phyloP scores from a whole-genome alignment of 2,329 filamentous ascomycete genomes.

The Fusarium sp. region DNA sequence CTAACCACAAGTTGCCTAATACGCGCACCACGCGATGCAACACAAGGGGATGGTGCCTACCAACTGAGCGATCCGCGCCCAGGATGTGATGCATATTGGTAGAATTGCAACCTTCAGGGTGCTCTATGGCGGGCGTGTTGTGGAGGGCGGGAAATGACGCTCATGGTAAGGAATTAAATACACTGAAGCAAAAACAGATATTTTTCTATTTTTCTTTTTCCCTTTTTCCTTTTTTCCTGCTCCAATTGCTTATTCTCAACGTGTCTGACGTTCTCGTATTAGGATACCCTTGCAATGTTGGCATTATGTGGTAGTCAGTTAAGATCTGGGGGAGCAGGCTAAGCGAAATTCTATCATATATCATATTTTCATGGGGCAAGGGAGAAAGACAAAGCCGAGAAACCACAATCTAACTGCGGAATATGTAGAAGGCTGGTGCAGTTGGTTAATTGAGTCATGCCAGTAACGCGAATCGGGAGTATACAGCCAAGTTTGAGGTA shows the following conservation, averaged over 20 bases:
- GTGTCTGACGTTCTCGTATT: constrained; percentile 11
- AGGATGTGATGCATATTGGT: constrained; percentile 37
- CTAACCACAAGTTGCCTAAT: constrained; percentile 16
- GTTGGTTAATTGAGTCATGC: constrained; percentile 12
- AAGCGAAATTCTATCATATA: constrained; percentile 25
- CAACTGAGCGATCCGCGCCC: constrained; percentile 40
- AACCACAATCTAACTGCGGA: constrained; percentile 15
- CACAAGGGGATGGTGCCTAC: constrained; percentile 32
- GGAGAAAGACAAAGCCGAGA: constrained; percentile 9
- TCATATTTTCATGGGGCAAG: constrained; percentile 28
- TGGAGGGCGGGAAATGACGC: constrained; percentile 24
- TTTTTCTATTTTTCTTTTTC: constrained; percentile 1
- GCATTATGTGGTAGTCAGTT: constrained; percentile 22
- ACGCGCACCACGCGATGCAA: constrained; percentile 35
- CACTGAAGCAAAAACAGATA: not conserved
- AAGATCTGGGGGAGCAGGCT: constrained; percentile 22
- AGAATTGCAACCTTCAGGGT: constrained; percentile 28
- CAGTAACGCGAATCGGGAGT: constrained; percentile 1
- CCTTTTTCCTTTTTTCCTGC: not conserved
- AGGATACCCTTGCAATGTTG: constrained; percentile 27
- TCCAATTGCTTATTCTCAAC: not conserved
- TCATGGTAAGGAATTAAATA: constrained; percentile 3
- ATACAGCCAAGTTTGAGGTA: not conserved
- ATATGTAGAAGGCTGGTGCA: constrained; percentile 3
- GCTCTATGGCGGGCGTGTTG: constrained; percentile 16